Conservation (phyloP, 2,329 filamentous ascomycete species). For the Fusarium continuum region DNA sequence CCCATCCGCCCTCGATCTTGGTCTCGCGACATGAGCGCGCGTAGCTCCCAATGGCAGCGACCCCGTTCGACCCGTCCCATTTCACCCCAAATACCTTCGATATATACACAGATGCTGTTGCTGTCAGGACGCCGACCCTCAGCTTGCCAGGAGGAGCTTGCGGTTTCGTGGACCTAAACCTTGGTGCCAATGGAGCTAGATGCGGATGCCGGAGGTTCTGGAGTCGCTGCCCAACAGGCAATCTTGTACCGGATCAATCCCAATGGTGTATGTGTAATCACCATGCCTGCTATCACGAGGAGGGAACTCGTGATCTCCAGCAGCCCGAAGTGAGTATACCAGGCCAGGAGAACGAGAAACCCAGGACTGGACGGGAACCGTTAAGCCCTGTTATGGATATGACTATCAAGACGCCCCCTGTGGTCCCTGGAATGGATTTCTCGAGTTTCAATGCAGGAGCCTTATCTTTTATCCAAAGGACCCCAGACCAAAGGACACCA, state of each 20-base stretch:
- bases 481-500: slow-evolving; percentile 34
- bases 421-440: slow-evolving; percentile 54
- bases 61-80: slow-evolving; percentile 57
- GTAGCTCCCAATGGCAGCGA: slow-evolving; percentile 60
- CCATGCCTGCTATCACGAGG: slow-evolving; percentile 69
- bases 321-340: slow-evolving; percentile 41
- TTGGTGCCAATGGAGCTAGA: slow-evolving; percentile 60
- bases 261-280: slow-evolving; percentile 70
- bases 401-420: slow-evolving; percentile 52
- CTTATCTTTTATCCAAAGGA: slow-evolving; percentile 51
- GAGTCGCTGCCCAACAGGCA: slow-evolving; percentile 54
- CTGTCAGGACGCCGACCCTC: slow-evolving; percentile 41
- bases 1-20: slow-evolving; percentile 1
- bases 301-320: slow-evolving; percentile 46
- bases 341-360: slow-evolving; percentile 64
- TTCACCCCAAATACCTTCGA: slow-evolving; percentile 61
- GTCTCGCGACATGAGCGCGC: slow-evolving; percentile 44
- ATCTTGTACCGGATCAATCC: slow-evolving; percentile 53
- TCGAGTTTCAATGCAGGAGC: slow-evolving; percentile 47
- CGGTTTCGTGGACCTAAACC: slow-evolving; percentile 65
- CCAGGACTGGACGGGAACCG: slow-evolving; percentile 58
- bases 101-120: slow-evolving; percentile 61
- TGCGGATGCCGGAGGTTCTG: slow-evolving; percentile 71
- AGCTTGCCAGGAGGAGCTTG: slow-evolving; percentile 62
- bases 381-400: slow-evolving; percentile 63